Evolutionary conservation across 257 asterid genomes (phyloP).

Genomic region (Solanum infundibuliforme): DNA sequence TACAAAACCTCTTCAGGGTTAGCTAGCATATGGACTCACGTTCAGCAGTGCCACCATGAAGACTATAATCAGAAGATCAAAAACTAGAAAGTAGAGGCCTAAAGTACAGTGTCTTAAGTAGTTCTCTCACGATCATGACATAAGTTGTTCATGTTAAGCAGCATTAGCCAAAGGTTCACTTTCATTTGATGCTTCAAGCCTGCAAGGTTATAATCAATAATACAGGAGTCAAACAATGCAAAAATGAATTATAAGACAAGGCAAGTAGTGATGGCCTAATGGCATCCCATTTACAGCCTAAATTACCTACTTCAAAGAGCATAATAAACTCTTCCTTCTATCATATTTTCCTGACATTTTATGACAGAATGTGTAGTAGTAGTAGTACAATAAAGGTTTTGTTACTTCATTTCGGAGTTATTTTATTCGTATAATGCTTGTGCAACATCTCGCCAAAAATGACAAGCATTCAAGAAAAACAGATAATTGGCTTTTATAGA

Average conservation of each 20-base stretch:
- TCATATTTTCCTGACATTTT: background rate
- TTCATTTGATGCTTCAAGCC: constrained; percentile 51
- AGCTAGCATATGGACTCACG: background rate
- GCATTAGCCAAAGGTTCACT: constrained; percentile 43
- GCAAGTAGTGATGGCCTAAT: background rate
- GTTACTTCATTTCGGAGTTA: background rate
- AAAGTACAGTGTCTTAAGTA: background rate
- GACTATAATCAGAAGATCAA: background rate
- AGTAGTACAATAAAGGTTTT: background rate
- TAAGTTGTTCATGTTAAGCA: constrained; percentile 20
- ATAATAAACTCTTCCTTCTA: background rate
- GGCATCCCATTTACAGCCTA: background rate
- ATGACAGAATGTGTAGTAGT: background rate
- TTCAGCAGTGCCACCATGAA: background rate
- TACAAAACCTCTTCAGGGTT: background rate
- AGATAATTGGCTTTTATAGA: background rate
- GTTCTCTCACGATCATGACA: background rate
- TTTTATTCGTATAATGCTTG: background rate
- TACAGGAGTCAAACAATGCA: background rate
- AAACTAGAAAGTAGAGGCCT: background rate
- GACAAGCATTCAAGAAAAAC: background rate
- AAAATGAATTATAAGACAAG: background rate
- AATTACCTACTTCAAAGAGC: background rate
- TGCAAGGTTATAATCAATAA: constrained; percentile 12
- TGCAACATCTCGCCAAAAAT: background rate